Percentiles rank a stretch among this genome's conserved stretches.
Evolutionary conservation across 768 basidiomycete genomes (phyloP).

Genomic region (Collybia sordida): DNA sequence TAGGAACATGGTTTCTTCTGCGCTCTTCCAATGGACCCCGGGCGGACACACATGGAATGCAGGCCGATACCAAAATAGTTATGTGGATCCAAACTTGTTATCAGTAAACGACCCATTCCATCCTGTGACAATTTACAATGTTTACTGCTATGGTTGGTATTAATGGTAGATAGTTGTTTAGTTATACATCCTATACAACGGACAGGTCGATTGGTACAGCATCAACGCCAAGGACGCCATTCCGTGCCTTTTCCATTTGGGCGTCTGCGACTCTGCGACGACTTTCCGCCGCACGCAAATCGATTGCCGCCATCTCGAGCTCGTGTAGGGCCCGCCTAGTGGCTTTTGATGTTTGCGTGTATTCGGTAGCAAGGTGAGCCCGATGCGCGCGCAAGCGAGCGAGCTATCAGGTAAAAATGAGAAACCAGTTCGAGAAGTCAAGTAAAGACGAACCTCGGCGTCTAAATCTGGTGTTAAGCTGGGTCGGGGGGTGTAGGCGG

Average conservation of each 20-base stretch:
- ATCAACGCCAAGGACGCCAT: conserved; percentile 63
- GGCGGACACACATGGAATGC: conserved; percentile 67
- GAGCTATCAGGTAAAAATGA: conserved; percentile 21
- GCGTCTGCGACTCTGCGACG: conserved; percentile 56
- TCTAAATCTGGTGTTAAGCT: conserved; percentile 26
- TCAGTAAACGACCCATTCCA: background rate
- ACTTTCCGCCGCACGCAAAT: conserved; percentile 56
- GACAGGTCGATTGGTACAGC: conserved; percentile 15
- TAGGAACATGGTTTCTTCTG: conserved; percentile 71
- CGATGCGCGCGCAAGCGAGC: conserved; percentile 37
- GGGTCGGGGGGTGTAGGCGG: conserved; percentile 23
- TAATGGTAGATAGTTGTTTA: too few species aligned
- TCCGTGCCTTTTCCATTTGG: conserved; percentile 62
- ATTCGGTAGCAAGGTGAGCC: conserved; percentile 36
- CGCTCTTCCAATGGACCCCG: conserved; percentile 64
- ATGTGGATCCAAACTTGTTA: conserved; percentile 5
- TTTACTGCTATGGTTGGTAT: too few species aligned
- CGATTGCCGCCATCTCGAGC: conserved; percentile 57
- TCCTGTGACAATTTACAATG: too few species aligned
- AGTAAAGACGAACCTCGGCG: conserved; percentile 9
- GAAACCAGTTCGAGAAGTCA: background rate
- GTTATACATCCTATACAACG: too few species aligned
- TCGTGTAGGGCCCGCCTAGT: conserved; percentile 58
- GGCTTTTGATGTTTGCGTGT: conserved; percentile 35
- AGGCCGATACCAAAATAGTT: conserved; percentile 53